Evolutionary conservation across 2,329 filamentous ascomycete genomes (phyloP).

Genomic region (Fusarium continuum): DNA sequence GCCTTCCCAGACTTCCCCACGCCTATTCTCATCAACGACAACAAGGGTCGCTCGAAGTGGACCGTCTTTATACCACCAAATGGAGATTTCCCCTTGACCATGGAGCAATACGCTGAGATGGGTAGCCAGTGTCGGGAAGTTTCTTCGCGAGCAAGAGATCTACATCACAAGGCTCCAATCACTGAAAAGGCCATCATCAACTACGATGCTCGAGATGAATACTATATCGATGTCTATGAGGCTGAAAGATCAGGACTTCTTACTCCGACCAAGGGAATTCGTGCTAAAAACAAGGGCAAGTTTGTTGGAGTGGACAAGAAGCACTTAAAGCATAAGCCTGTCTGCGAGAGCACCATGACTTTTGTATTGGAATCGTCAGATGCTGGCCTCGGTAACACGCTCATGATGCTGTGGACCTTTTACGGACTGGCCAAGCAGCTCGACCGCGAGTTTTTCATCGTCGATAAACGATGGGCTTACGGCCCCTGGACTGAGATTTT

Average conservation of each 20-base stretch:
- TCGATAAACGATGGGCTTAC: slow-evolving; percentile 85
- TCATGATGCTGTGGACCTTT: slow-evolving; percentile 85
- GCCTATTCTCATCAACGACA: slow-evolving; percentile 75
- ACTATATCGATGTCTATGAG: slow-evolving; percentile 79
- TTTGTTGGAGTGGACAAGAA: slow-evolving; percentile 60
- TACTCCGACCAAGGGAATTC: slow-evolving; percentile 46
- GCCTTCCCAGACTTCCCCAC: slow-evolving; percentile 76
- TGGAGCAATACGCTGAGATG: slow-evolving; percentile 74
- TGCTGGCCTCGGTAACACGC: slow-evolving; percentile 77
- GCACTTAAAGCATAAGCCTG: slow-evolving; percentile 56
- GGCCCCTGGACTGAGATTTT: slow-evolving; percentile 80
- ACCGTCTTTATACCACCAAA: slow-evolving; percentile 80
- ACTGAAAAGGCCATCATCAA: slow-evolving; percentile 57
- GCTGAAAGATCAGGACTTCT: slow-evolving; percentile 73
- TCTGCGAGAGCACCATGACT: slow-evolving; percentile 78
- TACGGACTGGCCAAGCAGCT: slow-evolving; percentile 82
- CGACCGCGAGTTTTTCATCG: slow-evolving; percentile 81
- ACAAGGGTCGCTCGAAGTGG: slow-evolving; percentile 74
- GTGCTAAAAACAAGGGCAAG: slow-evolving; percentile 53
- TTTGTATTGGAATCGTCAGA: slow-evolving; percentile 78
- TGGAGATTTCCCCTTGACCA: slow-evolving; percentile 71
- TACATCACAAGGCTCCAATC: slow-evolving; percentile 49
- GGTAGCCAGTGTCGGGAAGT: slow-evolving; percentile 74
- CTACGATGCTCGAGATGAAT: slow-evolving; percentile 71
- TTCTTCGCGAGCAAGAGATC: slow-evolving; percentile 64